Conservation (phyloP, 2,329 filamentous ascomycete species). For the Diaporthe destruens region DNA sequence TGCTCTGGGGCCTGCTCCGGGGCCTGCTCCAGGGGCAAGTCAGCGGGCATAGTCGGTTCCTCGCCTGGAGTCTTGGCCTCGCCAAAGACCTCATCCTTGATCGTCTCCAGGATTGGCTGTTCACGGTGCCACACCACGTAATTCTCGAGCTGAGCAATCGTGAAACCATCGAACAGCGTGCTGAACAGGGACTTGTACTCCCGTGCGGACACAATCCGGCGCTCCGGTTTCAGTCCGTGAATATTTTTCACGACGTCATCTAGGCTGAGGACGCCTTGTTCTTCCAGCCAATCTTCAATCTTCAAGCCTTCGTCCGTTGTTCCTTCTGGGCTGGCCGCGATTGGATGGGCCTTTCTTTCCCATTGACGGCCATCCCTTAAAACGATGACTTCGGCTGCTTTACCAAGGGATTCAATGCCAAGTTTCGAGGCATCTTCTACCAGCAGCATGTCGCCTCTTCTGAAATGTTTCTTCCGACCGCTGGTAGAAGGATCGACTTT, state of each 20-base stretch:
- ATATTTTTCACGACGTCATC: constrained; percentile 60
- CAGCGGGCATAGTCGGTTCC: neutral
- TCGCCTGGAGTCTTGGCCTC: neutral
- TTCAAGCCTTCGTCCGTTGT: neutral
- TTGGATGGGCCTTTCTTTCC: constrained; percentile 26
- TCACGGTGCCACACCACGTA: constrained; percentile 51
- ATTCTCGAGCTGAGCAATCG: constrained; percentile 56
- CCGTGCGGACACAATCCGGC: constrained; percentile 52
- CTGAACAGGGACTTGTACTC: constrained; percentile 58
- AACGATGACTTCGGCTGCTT: constrained; percentile 60
- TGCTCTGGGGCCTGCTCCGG: no score
- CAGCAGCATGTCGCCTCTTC: constrained; percentile 38
- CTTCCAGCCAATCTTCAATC: constrained; percentile 38
- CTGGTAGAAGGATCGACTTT: constrained; percentile 6
- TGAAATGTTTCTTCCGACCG: constrained; percentile 39
- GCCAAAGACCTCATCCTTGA: constrained; percentile 44
- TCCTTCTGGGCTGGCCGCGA: neutral
- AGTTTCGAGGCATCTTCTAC: constrained; percentile 44
- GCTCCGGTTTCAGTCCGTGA: constrained; percentile 61
- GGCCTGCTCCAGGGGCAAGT: no score
- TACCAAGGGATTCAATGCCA: constrained; percentile 52
- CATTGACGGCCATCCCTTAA: constrained; percentile 54
- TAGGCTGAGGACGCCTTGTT: constrained; percentile 43
- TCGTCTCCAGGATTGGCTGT: constrained; percentile 28
- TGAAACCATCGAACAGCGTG: constrained; percentile 60